These are phyloP conservation scores for Atalantia buxifolia DNA, from an alignment of 345 rosid genomes.

Conservation along the genomic window DNA sequence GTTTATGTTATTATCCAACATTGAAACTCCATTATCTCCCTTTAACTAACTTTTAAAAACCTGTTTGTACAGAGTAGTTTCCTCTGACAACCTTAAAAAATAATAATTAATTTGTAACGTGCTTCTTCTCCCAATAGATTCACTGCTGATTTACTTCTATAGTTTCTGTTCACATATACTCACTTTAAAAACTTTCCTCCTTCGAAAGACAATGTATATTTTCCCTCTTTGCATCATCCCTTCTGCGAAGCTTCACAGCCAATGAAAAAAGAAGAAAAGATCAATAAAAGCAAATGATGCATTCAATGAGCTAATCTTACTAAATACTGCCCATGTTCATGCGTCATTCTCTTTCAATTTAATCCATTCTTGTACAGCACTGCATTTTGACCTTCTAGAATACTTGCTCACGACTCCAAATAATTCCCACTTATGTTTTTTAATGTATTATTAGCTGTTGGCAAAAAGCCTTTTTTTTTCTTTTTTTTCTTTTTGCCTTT, in stretches of 20 bases:
- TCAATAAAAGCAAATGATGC: not conserved
- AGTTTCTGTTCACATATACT: not conserved
- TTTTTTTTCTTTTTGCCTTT: not conserved
- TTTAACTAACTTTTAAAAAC: not conserved
- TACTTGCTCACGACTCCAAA: constrained; percentile 22
- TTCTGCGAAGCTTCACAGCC: not conserved
- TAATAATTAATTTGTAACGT: not conserved
- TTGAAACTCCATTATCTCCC: not conserved
- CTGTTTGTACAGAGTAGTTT: not conserved
- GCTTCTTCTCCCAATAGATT: not conserved
- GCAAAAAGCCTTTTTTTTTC: not conserved
- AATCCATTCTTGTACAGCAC: not conserved
- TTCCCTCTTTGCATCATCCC: not conserved
- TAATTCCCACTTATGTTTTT: not conserved
- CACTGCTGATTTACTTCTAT: not conserved
- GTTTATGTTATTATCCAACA: not conserved
- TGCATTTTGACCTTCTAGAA: constrained; percentile 33
- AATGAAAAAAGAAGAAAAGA: not conserved
- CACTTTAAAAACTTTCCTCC: not conserved
- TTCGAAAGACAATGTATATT: not conserved
- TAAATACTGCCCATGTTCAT: not conserved
- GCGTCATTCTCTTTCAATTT: not conserved
- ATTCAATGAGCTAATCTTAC: not conserved
- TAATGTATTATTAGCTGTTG: not conserved
- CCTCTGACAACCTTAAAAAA: constrained; percentile 1